These are phyloP conservation scores for Bipolaris bicolor DNA, from an alignment of 2,329 filamentous ascomycete species.

Conservation along the genomic window DNA sequence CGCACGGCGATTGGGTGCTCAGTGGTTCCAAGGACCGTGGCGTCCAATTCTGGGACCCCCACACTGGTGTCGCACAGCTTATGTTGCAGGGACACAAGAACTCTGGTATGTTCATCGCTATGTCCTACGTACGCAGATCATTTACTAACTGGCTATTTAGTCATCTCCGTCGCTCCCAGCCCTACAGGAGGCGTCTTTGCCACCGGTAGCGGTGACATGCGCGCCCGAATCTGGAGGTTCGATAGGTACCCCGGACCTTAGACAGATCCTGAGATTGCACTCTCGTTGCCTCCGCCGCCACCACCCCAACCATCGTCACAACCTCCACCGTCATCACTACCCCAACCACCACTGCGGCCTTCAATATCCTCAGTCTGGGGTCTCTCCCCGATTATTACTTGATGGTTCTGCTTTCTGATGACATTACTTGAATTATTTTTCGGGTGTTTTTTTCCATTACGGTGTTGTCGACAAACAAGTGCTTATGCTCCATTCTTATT, in stretches of 20 bases:
- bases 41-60: conserved; percentile 98
- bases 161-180: conserved; percentile 95
- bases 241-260: conserved; percentile 45
- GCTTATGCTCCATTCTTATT: neutral
- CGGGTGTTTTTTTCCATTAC: neutral
- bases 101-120: conserved; percentile 63
- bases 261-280: conserved; percentile 1
- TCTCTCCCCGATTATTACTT: neutral
- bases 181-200: conserved; percentile 88
- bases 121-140: neutral
- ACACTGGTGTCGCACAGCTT: conserved; percentile 90
- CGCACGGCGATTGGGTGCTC: conserved; percentile 93
- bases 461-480: neutral
- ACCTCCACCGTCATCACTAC: too few species aligned
- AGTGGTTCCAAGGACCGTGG: conserved; percentile 96
- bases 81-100: conserved; percentile 99
- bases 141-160: conserved; percentile 49
- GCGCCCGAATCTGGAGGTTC: conserved; percentile 90
- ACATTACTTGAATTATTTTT: neutral
- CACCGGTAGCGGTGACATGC: conserved; percentile 96
- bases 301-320: neutral
- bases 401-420: neutral
- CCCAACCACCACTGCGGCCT: neutral
- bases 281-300: neutral
- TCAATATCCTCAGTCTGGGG: neutral